phyloP scores from a whole-genome alignment of 768 basidiomycete species.

The Termitomyces sp. region DNA sequence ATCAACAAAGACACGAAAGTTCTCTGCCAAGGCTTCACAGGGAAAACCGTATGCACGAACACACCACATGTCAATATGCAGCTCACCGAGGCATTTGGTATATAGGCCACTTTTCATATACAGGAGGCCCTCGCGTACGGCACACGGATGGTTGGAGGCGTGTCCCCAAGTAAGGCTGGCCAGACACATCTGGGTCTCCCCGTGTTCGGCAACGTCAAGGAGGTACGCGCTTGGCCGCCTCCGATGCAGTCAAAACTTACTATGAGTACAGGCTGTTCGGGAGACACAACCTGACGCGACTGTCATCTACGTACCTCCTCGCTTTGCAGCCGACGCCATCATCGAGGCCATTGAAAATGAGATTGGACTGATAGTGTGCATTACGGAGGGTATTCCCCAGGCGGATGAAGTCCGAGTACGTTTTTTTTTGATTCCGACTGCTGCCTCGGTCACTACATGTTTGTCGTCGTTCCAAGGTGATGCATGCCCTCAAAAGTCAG shows the following conservation, averaged over 20 bases:
- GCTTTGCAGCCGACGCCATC: constrained; percentile 92
- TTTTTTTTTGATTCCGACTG: constrained; percentile 7
- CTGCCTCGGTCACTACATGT: constrained; percentile 1
- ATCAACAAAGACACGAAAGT: constrained; percentile 96
- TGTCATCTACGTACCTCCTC: constrained; percentile 97
- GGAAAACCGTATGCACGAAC: constrained; percentile 73
- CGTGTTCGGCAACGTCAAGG: constrained; percentile 86
- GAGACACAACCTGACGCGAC: constrained; percentile 89
- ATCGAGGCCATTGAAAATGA: constrained; percentile 99
- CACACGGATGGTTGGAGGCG: constrained; percentile 97
- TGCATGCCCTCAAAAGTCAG: constrained; percentile 91
- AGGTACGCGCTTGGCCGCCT: constrained; percentile 45
- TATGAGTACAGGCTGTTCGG: constrained; percentile 64
- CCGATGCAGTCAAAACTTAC: background rate
- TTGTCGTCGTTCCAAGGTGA: constrained; percentile 51
- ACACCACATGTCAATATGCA: background rate
- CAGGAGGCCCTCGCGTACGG: constrained; percentile 92
- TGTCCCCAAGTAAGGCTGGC: constrained; percentile 95
- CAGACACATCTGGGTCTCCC: constrained; percentile 93
- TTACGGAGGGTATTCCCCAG: constrained; percentile 99
- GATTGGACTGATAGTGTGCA: constrained; percentile 95
- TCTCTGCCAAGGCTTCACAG: constrained; percentile 86
- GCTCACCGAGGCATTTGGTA: background rate
- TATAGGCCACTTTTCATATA: constrained; percentile 93
- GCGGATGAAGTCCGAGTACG: constrained; percentile 88